Percentiles rank a stretch among this genome's conserved stretches.
Conservation (phyloP, 768 basidiomycete species). For the Leccinum uliginosum region DNA sequence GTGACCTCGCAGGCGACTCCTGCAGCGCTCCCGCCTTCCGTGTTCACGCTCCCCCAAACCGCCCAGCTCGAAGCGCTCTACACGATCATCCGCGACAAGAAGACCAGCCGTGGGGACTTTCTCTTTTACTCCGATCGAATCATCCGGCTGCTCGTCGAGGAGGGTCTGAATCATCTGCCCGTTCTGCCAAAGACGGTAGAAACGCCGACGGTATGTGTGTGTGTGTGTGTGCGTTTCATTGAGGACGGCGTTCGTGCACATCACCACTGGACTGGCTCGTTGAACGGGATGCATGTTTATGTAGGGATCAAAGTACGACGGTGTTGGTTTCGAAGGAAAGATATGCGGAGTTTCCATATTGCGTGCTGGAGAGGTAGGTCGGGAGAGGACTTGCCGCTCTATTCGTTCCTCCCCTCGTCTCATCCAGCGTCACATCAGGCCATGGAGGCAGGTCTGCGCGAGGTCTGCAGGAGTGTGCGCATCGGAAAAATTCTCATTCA, state of each 20-base stretch:
- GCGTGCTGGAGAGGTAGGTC: conserved; percentile 80
- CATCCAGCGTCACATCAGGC: conserved; percentile 46
- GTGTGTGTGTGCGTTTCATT: neutral
- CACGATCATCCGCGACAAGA: conserved; percentile 89
- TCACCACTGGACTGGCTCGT: conserved; percentile 25
- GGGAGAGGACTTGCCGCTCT: no score
- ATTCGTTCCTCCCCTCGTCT: neutral
- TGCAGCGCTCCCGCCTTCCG: conserved; percentile 62
- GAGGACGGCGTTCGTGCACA: neutral
- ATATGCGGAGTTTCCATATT: conserved; percentile 96
- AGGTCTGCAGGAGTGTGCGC: conserved; percentile 90
- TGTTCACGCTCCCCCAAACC: conserved; percentile 86
- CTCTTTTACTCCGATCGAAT: conserved; percentile 94
- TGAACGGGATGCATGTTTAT: neutral
- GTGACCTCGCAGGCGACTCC: conserved; percentile 33
- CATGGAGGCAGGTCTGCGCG: conserved; percentile 95
- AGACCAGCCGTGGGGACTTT: conserved; percentile 89
- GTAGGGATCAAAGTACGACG: conserved; percentile 78
- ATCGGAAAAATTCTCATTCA: conserved; percentile 99
- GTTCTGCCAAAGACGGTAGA: conserved; percentile 72
- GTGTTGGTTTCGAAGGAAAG: conserved; percentile 93
- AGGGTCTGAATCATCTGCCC: conserved; percentile 84
- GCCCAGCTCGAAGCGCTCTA: conserved; percentile 93
- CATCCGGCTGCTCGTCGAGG: conserved; percentile 76
- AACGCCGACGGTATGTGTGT: conserved; percentile 72